Base-by-base conservation (phyloP, 2,329 filamentous ascomycete genomes). In the Ophiostoma ulmi region DNA sequence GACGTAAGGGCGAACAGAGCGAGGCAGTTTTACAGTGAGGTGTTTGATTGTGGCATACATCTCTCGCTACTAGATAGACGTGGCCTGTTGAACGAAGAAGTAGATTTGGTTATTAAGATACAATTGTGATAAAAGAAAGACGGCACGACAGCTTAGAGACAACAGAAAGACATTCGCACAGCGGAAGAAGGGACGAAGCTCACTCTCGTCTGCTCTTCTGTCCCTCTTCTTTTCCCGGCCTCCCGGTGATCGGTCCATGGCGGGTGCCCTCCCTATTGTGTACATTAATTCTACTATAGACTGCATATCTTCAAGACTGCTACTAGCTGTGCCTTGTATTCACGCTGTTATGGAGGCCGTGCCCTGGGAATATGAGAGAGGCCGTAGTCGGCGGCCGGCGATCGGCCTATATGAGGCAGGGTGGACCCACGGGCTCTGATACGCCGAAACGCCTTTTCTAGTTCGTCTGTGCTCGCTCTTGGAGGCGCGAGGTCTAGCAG, bases 351-450 rank as follows among this genome's bases (percentile, higher is more conserved):
- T 17, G 35, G 35, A 65, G 61, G 61, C 61, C 36, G 61, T 65
- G 61, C 17, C 61, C 35, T 11, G 1, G 6, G 0, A 61, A 31
- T 35, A 13, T 3, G 6, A 63, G 26, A 63, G 58, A 14, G 61
- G 63, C 63, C 63, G 63, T 65, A 39, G 63, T 65, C 63, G 63
- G 63, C 36, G 63, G 61, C 63, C 63, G 63, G 63, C 63, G 36
- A 65, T 41, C 63, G 63, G 63, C 63, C 58, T 26, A 64, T 64
- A 31, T 17, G 38, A 36, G 52, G 22, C 1, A 35, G 61, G 61
- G 61, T 64, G 61, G 31, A 36, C 14, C 22, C 11, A 26, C 52
- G 52, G 52, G 13, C 52, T 26, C 26, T 31, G 52, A 31, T 58
- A 22, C 22, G 52, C 52, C 52, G 22, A 58, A 48, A 20, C 17